A percentile compares a stretch with the other conserved stretches of the same genome.
Evolutionary conservation across 768 basidiomycete species (phyloP).

Genomic region (Suillus hirtellus): DNA sequence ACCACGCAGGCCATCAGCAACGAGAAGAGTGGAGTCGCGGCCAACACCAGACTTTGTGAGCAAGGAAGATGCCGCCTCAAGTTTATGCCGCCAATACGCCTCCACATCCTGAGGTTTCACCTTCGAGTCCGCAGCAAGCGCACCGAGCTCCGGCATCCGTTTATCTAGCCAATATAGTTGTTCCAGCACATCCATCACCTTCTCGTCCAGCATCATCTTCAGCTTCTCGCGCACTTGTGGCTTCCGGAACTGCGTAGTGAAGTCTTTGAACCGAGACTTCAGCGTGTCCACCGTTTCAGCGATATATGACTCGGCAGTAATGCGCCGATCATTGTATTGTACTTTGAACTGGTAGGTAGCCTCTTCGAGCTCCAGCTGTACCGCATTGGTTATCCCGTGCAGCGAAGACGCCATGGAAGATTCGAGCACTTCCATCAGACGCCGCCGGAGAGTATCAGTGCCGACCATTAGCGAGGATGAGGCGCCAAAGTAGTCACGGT

Average conservation of each 20-base stretch:
- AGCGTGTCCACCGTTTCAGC: conserved; percentile 95
- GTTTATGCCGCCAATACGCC: conserved; percentile 93
- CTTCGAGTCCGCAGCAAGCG: conserved; percentile 67
- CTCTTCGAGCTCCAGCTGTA: conserved; percentile 96
- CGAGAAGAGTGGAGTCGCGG: conserved; percentile 88
- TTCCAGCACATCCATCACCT: conserved; percentile 96
- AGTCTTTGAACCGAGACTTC: conserved; percentile 87
- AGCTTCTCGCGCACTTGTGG: conserved; percentile 69
- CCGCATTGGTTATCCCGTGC: conserved; percentile 92
- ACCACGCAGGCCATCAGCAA: conserved; percentile 88
- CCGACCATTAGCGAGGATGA: conserved; percentile 81
- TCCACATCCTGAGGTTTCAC: conserved; percentile 77
- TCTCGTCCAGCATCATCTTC: conserved; percentile 92
- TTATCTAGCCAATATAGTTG: conserved; percentile 97
- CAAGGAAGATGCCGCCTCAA: conserved; percentile 89
- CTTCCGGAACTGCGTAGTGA: conserved; percentile 82
- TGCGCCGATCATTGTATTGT: conserved; percentile 92
- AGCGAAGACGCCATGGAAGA: conserved; percentile 96
- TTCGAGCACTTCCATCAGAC: conserved; percentile 96
- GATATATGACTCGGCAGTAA: conserved; percentile 95
- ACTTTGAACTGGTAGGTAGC: conserved; percentile 99
- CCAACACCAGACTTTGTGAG: conserved; percentile 97
- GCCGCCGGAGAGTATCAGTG: conserved; percentile 83
- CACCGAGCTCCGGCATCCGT: conserved; percentile 72
- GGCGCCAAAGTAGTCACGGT: conserved; percentile 61